Evolutionary conservation across 768 basidiomycete genomes (phyloP).

Genomic region (Amanita rimosa): DNA sequence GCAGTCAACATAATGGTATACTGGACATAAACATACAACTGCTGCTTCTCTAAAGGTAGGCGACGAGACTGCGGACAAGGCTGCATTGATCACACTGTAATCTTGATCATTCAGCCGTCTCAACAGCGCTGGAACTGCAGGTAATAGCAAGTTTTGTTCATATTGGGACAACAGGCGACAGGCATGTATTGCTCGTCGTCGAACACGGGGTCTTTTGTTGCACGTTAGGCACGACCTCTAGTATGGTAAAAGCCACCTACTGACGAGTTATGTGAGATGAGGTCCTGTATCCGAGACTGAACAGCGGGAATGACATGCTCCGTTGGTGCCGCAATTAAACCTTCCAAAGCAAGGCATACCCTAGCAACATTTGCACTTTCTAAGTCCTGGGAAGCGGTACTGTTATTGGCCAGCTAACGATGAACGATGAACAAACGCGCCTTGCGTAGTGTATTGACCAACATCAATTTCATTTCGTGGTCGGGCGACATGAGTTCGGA

Average conservation of each 20-base stretch:
- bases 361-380: conserved; percentile 43
- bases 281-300: conserved; percentile 47
- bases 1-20: background rate
- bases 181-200: conserved; percentile 50
- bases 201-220: conserved; percentile 38
- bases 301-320: conserved; percentile 71
- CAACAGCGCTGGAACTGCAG: conserved; percentile 25
- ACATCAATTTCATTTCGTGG: conserved; percentile 71
- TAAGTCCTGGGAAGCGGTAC: conserved; percentile 42
- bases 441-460: conserved; percentile 81
- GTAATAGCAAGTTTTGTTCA: conserved; percentile 34
- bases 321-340: conserved; percentile 47
- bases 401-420: background rate
- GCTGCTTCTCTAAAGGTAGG: background rate
- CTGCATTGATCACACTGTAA: conserved; percentile 31
- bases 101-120: conserved; percentile 34
- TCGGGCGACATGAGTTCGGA: conserved; percentile 53
- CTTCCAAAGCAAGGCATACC: conserved; percentile 65
- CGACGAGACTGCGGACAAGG: conserved; percentile 21
- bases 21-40: background rate
- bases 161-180: conserved; percentile 38
- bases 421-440: conserved; percentile 20
- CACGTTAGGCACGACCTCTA: conserved; percentile 7
- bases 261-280: conserved; percentile 70
- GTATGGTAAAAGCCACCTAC: conserved; percentile 22